Evolutionary conservation across 1,284 basidiomycete genomes (phyloP).

Genomic region (Tremellales sp.): DNA sequence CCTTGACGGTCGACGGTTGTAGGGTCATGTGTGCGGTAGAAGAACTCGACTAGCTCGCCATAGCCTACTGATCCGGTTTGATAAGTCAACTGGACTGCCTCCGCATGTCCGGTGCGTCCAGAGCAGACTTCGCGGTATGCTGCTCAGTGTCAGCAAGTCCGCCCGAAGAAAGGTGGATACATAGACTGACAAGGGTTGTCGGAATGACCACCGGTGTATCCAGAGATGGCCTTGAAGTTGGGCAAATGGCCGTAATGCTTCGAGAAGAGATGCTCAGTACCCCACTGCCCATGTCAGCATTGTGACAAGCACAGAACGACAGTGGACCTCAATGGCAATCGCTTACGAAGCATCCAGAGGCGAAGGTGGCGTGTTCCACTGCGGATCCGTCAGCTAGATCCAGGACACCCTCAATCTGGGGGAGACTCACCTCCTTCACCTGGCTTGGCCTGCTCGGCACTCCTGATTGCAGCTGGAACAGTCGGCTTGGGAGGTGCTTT

Average conservation of each 20-base stretch:
- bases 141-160: constrained; percentile 5
- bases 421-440: constrained; percentile 43
- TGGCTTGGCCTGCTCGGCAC: constrained; percentile 25
- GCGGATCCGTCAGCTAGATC: background rate
- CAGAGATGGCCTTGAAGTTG: constrained; percentile 63
- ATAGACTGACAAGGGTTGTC: constrained; percentile 18
- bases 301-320: background rate
- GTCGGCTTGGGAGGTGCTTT: constrained; percentile 46
- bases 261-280: constrained; percentile 79
- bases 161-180: background rate
- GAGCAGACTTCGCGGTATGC: constrained; percentile 73
- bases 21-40: constrained; percentile 92
- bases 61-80: constrained; percentile 74
- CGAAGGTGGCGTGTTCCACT: constrained; percentile 70
- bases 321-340: background rate
- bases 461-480: constrained; percentile 47
- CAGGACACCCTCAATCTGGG: background rate
- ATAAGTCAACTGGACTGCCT: constrained; percentile 80
- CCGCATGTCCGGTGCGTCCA: constrained; percentile 82
- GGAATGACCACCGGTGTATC: constrained; percentile 71
- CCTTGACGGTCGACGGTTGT: constrained; percentile 78
- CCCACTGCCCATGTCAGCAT: constrained; percentile 55
- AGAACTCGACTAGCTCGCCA: constrained; percentile 84
- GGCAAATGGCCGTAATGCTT: constrained; percentile 63
- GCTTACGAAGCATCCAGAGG: constrained; percentile 61